A percentile compares a stretch with the other conserved stretches of the same genome.
Conservation (phyloP, 2,329 filamentous ascomycete species). For the Fonsecaea nubica region DNA sequence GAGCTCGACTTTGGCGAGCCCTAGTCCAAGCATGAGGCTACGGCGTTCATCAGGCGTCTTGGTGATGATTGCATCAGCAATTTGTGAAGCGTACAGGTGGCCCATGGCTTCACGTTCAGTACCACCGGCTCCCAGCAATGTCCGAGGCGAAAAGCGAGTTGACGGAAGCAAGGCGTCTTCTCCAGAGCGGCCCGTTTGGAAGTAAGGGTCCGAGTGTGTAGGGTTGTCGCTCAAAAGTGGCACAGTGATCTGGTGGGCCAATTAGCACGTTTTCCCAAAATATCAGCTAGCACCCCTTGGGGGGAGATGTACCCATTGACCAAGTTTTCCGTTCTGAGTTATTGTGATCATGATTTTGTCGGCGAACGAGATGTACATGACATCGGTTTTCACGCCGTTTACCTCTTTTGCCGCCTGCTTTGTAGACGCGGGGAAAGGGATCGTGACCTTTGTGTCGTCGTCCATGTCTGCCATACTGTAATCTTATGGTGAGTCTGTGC, state of each 20-base stretch:
- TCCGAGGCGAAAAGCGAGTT: constrained; percentile 82
- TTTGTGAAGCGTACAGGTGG: constrained; percentile 86
- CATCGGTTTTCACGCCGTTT: constrained; percentile 72
- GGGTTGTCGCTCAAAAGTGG: constrained; percentile 74
- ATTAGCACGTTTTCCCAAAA: constrained; percentile 44
- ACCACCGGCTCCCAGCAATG: constrained; percentile 81
- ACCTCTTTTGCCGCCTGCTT: constrained; percentile 67
- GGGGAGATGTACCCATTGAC: constrained; percentile 78
- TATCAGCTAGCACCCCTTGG: constrained; percentile 15
- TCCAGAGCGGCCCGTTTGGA: constrained; percentile 50
- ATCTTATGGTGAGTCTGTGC: constrained; percentile 33
- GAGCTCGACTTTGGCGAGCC: constrained; percentile 41
- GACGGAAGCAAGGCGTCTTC: constrained; percentile 73
- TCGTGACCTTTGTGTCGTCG: constrained; percentile 34
- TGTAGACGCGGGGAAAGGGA: constrained; percentile 72
- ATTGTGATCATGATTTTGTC: constrained; percentile 93
- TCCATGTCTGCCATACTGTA: constrained; percentile 29
- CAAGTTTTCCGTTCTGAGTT: constrained; percentile 80
- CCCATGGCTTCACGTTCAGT: constrained; percentile 80
- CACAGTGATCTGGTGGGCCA: constrained; percentile 52
- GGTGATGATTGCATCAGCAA: constrained; percentile 78
- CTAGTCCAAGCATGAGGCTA: constrained; percentile 59
- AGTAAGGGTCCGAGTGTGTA: constrained; percentile 49
- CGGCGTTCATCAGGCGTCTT: constrained; percentile 69
- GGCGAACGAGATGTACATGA: constrained; percentile 74